Conservation (phyloP, 2,329 filamentous ascomycete genomes). For the Ustulina deusta region DNA sequence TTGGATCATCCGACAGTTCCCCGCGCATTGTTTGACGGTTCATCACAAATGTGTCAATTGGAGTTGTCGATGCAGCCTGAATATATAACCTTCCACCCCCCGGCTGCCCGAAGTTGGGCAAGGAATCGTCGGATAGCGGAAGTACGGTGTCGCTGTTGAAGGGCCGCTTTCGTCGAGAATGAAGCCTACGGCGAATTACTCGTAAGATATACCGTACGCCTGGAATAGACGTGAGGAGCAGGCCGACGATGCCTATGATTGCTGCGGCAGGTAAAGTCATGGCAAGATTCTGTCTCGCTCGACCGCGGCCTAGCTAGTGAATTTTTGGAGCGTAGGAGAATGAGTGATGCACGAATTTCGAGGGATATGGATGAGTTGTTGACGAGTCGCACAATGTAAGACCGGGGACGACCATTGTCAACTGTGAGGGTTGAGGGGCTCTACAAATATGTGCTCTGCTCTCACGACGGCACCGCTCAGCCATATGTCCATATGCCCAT, state of each 20-base stretch:
- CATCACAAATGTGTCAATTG: not conserved
- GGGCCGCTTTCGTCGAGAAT: not conserved
- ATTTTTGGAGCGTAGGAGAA: not conserved
- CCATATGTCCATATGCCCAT: not conserved
- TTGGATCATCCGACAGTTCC: not conserved
- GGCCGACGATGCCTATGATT: conserved; percentile 20
- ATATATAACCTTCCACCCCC: not conserved
- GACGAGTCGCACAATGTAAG: not conserved
- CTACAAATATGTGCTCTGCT: conserved; percentile 4
- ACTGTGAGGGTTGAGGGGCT: not conserved
- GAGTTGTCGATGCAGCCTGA: not conserved
- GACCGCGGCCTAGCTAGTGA: not conserved
- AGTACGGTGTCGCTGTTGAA: not conserved
- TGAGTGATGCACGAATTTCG: not conserved
- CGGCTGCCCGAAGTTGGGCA: not conserved
- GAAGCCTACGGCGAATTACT: not conserved
- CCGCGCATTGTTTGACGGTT: not conserved
- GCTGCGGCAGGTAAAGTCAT: conserved; percentile 9
- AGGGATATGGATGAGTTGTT: not conserved
- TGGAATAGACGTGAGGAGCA: conserved; percentile 16
- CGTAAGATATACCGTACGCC: not conserved
- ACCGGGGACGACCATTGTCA: not conserved
- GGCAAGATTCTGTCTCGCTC: not conserved
- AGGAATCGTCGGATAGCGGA: not conserved
- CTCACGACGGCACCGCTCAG: not conserved